phyloP scores from a whole-genome alignment of 805 yeast species.

The Kuraishia ogatae region DNA sequence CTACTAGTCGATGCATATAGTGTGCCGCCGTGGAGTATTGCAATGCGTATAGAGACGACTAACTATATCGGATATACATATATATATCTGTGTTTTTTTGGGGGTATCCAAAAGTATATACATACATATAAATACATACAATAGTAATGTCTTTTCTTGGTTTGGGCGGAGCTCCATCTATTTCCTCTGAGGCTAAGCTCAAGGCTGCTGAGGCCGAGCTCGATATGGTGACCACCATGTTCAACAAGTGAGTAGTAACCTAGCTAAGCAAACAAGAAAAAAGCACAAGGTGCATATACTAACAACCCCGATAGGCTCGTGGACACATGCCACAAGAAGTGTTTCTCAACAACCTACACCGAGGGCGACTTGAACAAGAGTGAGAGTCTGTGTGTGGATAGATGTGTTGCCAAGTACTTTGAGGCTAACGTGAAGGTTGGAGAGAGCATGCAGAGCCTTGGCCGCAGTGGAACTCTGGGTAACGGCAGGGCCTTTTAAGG shows the following conservation, averaged over 20 bases:
- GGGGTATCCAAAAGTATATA: too few relatives aligned
- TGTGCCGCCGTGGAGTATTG: not conserved
- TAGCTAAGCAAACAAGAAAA: too few relatives aligned
- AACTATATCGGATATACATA: not conserved
- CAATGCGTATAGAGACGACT: not conserved
- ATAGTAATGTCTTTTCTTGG: conserved; percentile 59
- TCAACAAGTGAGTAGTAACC: conserved; percentile 52
- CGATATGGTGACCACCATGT: conserved; percentile 97
- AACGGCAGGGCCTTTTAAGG: not conserved
- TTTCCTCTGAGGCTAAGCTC: conserved; percentile 66
- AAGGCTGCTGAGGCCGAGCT: conserved; percentile 94
- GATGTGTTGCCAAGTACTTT: conserved; percentile 93
- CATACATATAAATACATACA: not conserved
- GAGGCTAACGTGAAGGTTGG: conserved; percentile 94
- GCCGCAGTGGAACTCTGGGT: conserved; percentile 24
- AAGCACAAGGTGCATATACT: not conserved
- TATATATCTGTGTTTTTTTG: not conserved
- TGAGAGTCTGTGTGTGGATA: conserved; percentile 84
- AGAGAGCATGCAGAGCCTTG: conserved; percentile 42
- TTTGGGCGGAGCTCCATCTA: conserved; percentile 63
- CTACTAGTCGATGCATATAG: not conserved
- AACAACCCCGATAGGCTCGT: conserved; percentile 39
- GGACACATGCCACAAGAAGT: conserved; percentile 81
- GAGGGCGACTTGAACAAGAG: conserved; percentile 71
- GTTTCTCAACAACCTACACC: conserved; percentile 58